Conservation (phyloP, 1,139 yeast genomes). For the Yamadazyma epiphylla region DNA sequence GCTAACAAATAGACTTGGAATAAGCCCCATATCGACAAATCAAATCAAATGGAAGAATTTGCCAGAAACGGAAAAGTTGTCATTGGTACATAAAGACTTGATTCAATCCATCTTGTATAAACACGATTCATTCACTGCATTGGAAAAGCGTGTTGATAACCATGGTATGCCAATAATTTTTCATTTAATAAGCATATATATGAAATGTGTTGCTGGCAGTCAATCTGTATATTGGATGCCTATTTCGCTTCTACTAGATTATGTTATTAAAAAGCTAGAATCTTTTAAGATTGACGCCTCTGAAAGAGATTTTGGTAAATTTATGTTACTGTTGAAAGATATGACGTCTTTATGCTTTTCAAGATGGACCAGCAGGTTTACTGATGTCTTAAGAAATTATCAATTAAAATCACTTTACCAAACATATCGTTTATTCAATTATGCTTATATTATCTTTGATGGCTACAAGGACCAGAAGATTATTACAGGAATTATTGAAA, state of each 20-base stretch:
- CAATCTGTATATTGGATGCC: constrained; percentile 28
- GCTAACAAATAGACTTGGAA: constrained; percentile 28
- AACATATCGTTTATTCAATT: constrained; percentile 13
- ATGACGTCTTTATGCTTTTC: constrained; percentile 12
- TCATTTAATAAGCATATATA: constrained; percentile 28
- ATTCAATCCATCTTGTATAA: constrained; percentile 21
- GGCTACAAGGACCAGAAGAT: constrained; percentile 31
- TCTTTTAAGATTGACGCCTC: constrained; percentile 17
- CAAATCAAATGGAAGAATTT: constrained; percentile 23
- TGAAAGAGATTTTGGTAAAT: constrained; percentile 16
- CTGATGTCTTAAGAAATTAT: constrained; percentile 10
- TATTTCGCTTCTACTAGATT: constrained; percentile 20
- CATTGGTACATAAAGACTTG: constrained; percentile 24
- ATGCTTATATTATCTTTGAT: constrained; percentile 20
- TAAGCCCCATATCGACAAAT: constrained; percentile 22
- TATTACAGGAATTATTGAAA: neutral
- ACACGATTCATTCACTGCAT: constrained; percentile 14
- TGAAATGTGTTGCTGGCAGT: constrained; percentile 17
- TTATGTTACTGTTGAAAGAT: constrained; percentile 20
- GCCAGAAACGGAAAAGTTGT: constrained; percentile 21
- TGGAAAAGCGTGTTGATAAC: constrained; percentile 22
- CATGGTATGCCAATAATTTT: constrained; percentile 23
- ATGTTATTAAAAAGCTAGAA: constrained; percentile 15
- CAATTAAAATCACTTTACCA: constrained; percentile 12
- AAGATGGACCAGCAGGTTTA: constrained; percentile 9